Conservation (phyloP, 306 rosid species). For the Lathyrus aphaca region DNA sequence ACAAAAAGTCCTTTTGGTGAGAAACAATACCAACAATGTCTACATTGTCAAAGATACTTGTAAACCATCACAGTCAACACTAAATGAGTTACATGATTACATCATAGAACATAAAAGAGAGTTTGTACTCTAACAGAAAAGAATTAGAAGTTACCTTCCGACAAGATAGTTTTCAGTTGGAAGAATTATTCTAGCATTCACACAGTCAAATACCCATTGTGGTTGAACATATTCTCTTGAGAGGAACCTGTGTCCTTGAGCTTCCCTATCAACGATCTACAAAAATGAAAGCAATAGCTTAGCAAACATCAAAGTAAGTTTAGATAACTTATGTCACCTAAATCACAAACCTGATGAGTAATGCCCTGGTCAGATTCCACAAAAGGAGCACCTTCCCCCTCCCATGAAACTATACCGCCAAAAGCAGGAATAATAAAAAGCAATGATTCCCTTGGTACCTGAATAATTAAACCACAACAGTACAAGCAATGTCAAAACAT, state of each 20-base stretch:
- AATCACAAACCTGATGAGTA: constrained; percentile 73
- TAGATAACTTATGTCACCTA: not conserved
- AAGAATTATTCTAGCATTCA: constrained; percentile 76
- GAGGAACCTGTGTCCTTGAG: constrained; percentile 67
- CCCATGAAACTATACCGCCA: constrained; percentile 95
- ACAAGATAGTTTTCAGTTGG: constrained; percentile 74
- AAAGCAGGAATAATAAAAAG: constrained; percentile 88
- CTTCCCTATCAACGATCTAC: constrained; percentile 84
- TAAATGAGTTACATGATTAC: not conserved
- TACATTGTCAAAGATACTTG: constrained; percentile 8
- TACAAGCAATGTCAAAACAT: constrained; percentile 17
- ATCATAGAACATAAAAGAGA: not conserved
- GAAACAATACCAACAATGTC: not conserved
- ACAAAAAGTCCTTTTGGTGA: constrained; percentile 4
- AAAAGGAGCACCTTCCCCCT: constrained; percentile 87
- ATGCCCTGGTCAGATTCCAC: constrained; percentile 72
- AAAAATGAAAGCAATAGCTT: constrained; percentile 41
- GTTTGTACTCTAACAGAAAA: not conserved
- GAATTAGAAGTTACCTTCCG: constrained; percentile 67
- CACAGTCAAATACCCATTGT: constrained; percentile 89
- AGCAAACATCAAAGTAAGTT: constrained; percentile 20
- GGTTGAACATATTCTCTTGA: constrained; percentile 94
- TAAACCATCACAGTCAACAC: constrained; percentile 23
- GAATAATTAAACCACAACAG: constrained; percentile 36
- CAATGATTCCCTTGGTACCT: constrained; percentile 92